Conservation (phyloP, 2,329 filamentous ascomycete genomes). For the Colletotrichum sp. region DNA sequence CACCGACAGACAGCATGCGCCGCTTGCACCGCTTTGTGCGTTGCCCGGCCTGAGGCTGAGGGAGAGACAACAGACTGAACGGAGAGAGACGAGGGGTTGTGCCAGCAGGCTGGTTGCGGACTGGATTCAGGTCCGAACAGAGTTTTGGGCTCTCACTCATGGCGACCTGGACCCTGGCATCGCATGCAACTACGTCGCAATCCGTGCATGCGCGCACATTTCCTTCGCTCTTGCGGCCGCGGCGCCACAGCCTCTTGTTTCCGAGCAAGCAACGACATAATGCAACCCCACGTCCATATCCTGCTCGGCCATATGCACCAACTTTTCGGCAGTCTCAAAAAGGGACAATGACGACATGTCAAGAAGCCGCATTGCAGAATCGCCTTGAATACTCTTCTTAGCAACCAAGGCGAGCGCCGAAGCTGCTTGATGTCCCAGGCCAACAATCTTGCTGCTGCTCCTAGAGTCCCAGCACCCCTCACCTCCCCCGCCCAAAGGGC, state of each 20-base stretch:
- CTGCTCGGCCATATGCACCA: not conserved
- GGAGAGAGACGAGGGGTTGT: not conserved
- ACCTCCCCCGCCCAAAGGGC: not conserved
- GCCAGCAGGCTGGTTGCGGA: not conserved
- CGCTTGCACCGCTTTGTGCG: not conserved
- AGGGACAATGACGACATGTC: not conserved
- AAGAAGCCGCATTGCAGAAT: not conserved
- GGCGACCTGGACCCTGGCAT: not conserved
- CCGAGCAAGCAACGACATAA: not conserved
- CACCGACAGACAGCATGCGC: not conserved
- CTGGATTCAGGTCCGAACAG: not conserved
- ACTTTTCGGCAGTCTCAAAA: not conserved
- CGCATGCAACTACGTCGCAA: not conserved
- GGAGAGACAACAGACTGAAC: not conserved
- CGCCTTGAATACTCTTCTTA: not conserved
- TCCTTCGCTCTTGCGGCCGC: not conserved
- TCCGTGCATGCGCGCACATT: not conserved
- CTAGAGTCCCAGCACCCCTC: not conserved
- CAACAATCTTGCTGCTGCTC: not conserved
- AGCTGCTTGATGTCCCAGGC: not conserved
- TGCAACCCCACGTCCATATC: not conserved
- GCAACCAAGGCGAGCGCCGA: not conserved
- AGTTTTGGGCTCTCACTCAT: conserved; percentile 4
- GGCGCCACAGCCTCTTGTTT: not conserved
- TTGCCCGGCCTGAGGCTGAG: not conserved